A percentile compares a stretch with the other conserved stretches of the same genome.
Conservation (phyloP, 768 basidiomycete species). For the Solioccasus polychromus region DNA sequence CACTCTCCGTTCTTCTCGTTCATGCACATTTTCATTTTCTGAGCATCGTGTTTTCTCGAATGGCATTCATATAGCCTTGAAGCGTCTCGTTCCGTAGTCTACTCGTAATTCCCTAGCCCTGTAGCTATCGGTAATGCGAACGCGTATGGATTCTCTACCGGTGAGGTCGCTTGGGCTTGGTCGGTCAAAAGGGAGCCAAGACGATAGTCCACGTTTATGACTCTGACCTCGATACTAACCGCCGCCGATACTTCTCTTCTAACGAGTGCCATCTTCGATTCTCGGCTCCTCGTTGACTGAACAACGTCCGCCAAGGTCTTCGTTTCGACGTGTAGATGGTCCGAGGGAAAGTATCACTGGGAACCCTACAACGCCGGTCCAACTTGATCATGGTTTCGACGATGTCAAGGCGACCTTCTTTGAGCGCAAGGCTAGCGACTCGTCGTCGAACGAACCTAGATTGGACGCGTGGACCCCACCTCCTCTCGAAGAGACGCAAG, state of each 20-base stretch:
- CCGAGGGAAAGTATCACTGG: slow-evolving; percentile 7
- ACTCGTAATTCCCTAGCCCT: slow-evolving; percentile 13
- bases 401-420: slow-evolving; percentile 61
- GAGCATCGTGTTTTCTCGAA: slow-evolving; percentile 6
- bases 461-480: slow-evolving; percentile 56
- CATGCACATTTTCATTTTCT: neutral
- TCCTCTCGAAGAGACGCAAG: slow-evolving; percentile 42
- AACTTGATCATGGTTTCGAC: slow-evolving; percentile 24
- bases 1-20: slow-evolving; percentile 16
- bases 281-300: slow-evolving; percentile 28
- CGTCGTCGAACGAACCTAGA: slow-evolving; percentile 60
- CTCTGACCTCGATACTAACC: neutral
- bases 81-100: slow-evolving; percentile 22
- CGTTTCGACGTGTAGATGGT: slow-evolving; percentile 10
- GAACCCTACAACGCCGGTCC: slow-evolving; percentile 12
- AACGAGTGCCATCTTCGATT: slow-evolving; percentile 29
- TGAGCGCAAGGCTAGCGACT: slow-evolving; percentile 55
- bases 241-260: slow-evolving; percentile 22
- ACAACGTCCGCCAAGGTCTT: slow-evolving; percentile 21
- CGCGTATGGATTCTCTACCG: slow-evolving; percentile 7
- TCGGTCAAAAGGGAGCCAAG: no score
- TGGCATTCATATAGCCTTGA: slow-evolving; percentile 8
- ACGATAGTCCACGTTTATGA: no score
- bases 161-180: no score
- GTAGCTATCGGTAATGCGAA: slow-evolving; percentile 18